Conservation (phyloP, 345 rosid species). For the Odontarrhena argentea region DNA sequence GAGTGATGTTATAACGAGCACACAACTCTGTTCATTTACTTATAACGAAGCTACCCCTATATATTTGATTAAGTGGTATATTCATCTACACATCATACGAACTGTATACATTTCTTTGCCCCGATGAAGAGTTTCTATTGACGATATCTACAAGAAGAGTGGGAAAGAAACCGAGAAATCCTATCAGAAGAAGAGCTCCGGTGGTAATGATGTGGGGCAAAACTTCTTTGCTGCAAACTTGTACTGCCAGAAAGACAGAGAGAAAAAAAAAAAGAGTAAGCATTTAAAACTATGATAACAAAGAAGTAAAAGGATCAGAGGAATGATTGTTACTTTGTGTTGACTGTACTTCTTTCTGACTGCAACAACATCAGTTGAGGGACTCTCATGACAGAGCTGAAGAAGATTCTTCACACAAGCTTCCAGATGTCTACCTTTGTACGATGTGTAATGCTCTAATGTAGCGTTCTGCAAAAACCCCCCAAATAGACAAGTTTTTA, state of each 20-base stretch:
- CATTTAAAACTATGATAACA: background rate
- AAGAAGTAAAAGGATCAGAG: background rate
- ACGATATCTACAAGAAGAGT: conserved; percentile 7
- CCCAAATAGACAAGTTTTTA: background rate
- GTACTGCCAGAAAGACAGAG: conserved; percentile 50
- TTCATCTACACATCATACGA: conserved; percentile 8
- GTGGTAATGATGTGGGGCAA: conserved; percentile 71
- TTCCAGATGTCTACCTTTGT: conserved; percentile 63
- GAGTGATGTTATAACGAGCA: too few species aligned
- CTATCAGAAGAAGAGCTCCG: conserved; percentile 58
- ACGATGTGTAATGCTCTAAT: conserved; percentile 81
- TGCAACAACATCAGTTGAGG: conserved; percentile 62
- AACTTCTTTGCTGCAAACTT: conserved; percentile 82
- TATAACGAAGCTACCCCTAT: background rate
- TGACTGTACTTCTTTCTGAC: conserved; percentile 86
- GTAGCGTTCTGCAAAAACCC: conserved; percentile 61
- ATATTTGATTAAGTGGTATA: conserved; percentile 3
- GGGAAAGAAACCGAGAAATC: background rate
- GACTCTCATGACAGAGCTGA: conserved; percentile 53
- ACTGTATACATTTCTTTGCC: conserved; percentile 18
- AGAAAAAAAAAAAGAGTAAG: background rate
- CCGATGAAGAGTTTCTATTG: conserved; percentile 2
- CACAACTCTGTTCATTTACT: background rate
- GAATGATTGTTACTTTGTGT: conserved; percentile 61
- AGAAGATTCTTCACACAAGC: conserved; percentile 75